A percentile compares a stretch with the other conserved stretches of the same genome.
phyloP scores from a whole-genome alignment of 2,329 filamentous ascomycete genomes.

The Alternaria longipes region DNA sequence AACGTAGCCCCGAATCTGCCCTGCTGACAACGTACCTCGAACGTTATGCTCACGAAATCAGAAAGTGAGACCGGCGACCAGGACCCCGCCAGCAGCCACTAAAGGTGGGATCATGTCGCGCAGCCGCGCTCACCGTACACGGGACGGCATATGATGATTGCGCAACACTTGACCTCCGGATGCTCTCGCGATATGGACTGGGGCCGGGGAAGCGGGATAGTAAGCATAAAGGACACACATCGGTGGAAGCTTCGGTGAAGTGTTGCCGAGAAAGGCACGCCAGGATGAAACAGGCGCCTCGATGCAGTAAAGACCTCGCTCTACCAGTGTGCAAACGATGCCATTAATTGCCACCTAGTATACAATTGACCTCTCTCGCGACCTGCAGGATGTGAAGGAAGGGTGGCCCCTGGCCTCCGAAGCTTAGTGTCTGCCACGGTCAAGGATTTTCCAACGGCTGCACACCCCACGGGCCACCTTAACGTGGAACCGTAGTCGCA shows the following conservation, averaged over 20 bases:
- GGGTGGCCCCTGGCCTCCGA: constrained; percentile 21
- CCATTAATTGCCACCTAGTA: constrained; percentile 7
- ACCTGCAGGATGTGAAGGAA: constrained; percentile 18
- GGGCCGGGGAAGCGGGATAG: constrained; percentile 29
- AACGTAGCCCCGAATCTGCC: neutral
- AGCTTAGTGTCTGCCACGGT: constrained; percentile 33
- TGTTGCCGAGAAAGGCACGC: constrained; percentile 19
- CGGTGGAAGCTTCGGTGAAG: constrained; percentile 15
- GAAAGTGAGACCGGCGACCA: constrained; percentile 6
- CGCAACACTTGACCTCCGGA: constrained; percentile 25
- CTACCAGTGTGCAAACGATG: constrained; percentile 6
- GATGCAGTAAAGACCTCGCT: constrained; percentile 8
- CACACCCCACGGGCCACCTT: constrained; percentile 38
- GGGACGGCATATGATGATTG: constrained; percentile 24
- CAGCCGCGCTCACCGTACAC: constrained; percentile 19
- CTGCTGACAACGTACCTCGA: neutral
- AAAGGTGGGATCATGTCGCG: constrained; percentile 17
- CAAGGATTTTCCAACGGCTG: constrained; percentile 35
- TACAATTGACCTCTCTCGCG: constrained; percentile 26
- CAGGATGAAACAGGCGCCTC: constrained; percentile 16
- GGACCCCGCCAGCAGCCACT: constrained; percentile 11
- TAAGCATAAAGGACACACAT: constrained; percentile 19
- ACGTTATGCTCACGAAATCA: neutral
- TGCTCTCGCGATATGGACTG: constrained; percentile 16
- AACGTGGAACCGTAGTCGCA: constrained; percentile 46